Evolutionary conservation across 768 basidiomycete species (phyloP).

Genomic region (Collybia sordida): DNA sequence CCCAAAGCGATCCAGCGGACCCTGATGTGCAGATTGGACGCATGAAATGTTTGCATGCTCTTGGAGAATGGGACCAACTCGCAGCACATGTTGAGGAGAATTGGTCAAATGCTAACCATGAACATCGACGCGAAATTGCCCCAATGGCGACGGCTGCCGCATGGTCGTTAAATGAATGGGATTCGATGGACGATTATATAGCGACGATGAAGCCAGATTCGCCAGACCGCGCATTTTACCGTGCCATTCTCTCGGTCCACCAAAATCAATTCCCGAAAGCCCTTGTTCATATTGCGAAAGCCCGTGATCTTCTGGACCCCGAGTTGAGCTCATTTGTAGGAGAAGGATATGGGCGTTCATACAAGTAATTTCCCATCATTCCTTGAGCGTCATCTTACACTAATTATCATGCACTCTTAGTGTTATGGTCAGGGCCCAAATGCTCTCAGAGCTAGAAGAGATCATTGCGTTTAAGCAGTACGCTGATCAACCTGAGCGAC

Average conservation of each 20-base stretch:
- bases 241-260: constrained; percentile 93
- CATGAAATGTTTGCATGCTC: constrained; percentile 94
- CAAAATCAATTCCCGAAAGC: constrained; percentile 96
- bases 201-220: constrained; percentile 90
- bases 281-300: constrained; percentile 84
- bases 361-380: constrained; percentile 64
- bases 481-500: constrained; percentile 92
- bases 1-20: constrained; percentile 69
- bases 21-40: constrained; percentile 83
- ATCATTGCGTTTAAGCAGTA: constrained; percentile 95
- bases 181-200: constrained; percentile 97
- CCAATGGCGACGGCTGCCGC: constrained; percentile 97
- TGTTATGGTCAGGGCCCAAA: constrained; percentile 95
- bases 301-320: constrained; percentile 88
- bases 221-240: constrained; percentile 92
- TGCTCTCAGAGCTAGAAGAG: constrained; percentile 97
- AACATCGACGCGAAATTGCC: constrained; percentile 88
- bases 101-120: constrained; percentile 81
- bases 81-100: constrained; percentile 83
- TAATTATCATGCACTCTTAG: constrained; percentile 36
- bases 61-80: constrained; percentile 96
- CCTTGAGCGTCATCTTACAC: not conserved
- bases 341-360: constrained; percentile 96
- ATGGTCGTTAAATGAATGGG: constrained; percentile 97
- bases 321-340: constrained; percentile 91